Evolutionary conservation across 768 basidiomycete genomes (phyloP).

Genomic region (Leucogyrophana mollusca): DNA sequence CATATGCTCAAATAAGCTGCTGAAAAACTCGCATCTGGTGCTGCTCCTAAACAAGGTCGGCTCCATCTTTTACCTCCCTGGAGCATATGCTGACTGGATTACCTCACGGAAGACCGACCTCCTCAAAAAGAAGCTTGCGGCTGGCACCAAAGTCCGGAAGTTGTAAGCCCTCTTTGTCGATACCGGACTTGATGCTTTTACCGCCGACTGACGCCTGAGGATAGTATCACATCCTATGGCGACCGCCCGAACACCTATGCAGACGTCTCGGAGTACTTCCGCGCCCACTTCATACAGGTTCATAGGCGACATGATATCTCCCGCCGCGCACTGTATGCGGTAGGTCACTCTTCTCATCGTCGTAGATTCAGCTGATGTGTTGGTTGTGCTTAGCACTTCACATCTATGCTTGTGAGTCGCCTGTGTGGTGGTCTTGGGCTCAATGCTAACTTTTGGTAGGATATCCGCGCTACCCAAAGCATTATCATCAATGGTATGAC

Average conservation of each 20-base stretch:
- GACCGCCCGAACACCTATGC: slow-evolving; percentile 70
- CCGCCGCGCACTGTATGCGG: slow-evolving; percentile 61
- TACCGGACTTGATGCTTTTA: not conserved
- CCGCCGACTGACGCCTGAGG: slow-evolving; percentile 2
- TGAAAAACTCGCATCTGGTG: slow-evolving; percentile 71
- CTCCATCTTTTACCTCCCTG: slow-evolving; percentile 3
- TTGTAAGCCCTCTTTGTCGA: slow-evolving; percentile 52
- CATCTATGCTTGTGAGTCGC: slow-evolving; percentile 60
- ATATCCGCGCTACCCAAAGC: slow-evolving; percentile 63
- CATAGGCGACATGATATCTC: slow-evolving; percentile 65
- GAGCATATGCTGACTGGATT: not conserved
- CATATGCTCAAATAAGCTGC: slow-evolving; percentile 73
- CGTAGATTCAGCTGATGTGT: slow-evolving; percentile 9
- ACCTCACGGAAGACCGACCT: slow-evolving; percentile 60
- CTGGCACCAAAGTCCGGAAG: slow-evolving; percentile 67
- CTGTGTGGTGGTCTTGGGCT: slow-evolving; percentile 2
- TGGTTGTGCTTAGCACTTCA: slow-evolving; percentile 52
- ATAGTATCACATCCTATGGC: slow-evolving; percentile 76
- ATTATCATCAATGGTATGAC: slow-evolving; percentile 62
- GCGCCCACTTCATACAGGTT: slow-evolving; percentile 79
- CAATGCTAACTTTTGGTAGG: slow-evolving; percentile 34
- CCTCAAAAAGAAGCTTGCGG: slow-evolving; percentile 66
- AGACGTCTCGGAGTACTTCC: slow-evolving; percentile 74
- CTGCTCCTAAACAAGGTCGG: slow-evolving; percentile 78
- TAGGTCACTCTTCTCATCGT: slow-evolving; percentile 36